Conservation (phyloP, 768 basidiomycete species). For the Royoungia palumana region DNA sequence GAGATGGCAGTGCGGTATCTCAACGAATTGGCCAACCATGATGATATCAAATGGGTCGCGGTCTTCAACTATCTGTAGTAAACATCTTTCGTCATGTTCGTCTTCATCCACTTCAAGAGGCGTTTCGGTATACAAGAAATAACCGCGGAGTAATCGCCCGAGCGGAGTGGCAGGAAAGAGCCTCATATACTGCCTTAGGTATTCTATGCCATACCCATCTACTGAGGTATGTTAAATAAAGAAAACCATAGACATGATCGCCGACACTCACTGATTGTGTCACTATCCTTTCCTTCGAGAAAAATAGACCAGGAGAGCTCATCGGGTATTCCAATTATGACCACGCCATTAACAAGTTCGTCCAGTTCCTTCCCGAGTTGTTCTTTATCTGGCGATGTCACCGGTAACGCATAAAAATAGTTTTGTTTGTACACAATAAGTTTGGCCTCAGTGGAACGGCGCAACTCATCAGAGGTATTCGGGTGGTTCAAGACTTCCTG, state of each 20-base stretch:
- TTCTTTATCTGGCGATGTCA: conserved; percentile 40
- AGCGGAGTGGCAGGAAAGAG: conserved; percentile 63
- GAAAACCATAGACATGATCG: neutral
- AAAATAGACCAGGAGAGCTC: conserved; percentile 79
- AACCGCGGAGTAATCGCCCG: conserved; percentile 58
- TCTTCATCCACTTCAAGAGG: conserved; percentile 39
- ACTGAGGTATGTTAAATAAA: conserved; percentile 4
- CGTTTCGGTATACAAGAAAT: conserved; percentile 60
- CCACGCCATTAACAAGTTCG: conserved; percentile 67
- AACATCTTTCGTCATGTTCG: conserved; percentile 14
- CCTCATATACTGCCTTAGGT: conserved; percentile 57
- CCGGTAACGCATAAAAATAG: conserved; percentile 59
- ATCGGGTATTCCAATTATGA: conserved; percentile 73
- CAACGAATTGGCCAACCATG: conserved; percentile 44
- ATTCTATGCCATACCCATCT: conserved; percentile 60
- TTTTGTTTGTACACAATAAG: conserved; percentile 62
- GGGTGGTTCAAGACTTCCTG: conserved; percentile 81
- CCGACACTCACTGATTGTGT: conserved; percentile 56
- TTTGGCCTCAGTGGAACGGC: conserved; percentile 73
- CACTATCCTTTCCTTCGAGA: conserved; percentile 71
- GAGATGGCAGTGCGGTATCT: neutral
- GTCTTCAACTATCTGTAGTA: conserved; percentile 25
- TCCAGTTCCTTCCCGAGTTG: conserved; percentile 61
- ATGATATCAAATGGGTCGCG: conserved; percentile 59
- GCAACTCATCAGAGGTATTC: conserved; percentile 71